Evolutionary conservation across 768 basidiomycete species (phyloP), one percentile per base, ranked within the genome.

Genomic region (Xerocomellus intermedius): DNA sequence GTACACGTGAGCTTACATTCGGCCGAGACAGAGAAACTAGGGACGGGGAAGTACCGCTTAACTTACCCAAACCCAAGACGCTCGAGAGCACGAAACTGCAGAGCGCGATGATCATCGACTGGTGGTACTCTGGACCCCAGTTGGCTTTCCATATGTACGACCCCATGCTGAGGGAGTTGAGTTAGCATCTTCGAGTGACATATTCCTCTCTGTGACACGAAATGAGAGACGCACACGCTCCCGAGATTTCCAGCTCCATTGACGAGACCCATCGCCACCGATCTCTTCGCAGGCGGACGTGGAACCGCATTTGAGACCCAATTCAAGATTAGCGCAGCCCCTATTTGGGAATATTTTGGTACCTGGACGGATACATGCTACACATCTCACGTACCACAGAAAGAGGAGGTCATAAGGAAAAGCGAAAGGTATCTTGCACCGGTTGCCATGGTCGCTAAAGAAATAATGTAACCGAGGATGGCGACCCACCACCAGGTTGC

Each of bases 41-140:
- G 37, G n/a, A 37, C n/a, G 37, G 8, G n/a, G 8, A n/a, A 28
- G 8, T 3, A 24, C 14, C 1, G 7, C 32, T 33, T 33, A 9
- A 64, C 71, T 52, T 37, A 79, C 77, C 56, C 9, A 75, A 42
- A 16, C 72, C 64, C 17, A 79, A 66, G 2, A 64, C 41, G 7
- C 67, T 64, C 36, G 69, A 59, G 19, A 77, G 55, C 5, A 58
- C 62, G 13, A 80, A 61, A 14, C 71, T 60, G 12, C 65, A 68
- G 21, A 77, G 57, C 8, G 72, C 72, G 48, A 87, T 82, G 38
- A 74, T 72, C 82, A 86, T 83, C 0, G 83, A 83, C 41, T 74
- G 83, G 45, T 84, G 83, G 60, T 86, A 87, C 56, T 76, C 60
- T 1, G 85, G 85, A 8, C 82, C 75, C 84, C 85, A 87, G n/a